Base-by-base conservation (phyloP, 805 yeast genomes). In the Starmerella scarabaei region DNA sequence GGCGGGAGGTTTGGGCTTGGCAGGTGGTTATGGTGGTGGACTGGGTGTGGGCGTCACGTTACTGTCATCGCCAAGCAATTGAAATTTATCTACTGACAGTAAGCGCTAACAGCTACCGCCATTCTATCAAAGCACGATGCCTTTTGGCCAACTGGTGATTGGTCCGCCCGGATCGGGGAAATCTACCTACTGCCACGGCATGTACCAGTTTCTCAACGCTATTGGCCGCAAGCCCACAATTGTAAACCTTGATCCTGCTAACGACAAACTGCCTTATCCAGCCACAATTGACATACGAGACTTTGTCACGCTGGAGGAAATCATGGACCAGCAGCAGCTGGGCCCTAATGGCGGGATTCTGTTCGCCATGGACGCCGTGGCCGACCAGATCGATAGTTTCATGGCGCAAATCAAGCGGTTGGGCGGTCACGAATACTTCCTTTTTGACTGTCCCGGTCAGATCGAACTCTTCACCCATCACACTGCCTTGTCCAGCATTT, bases 111-210 rank as follows among this genome's bases (percentile, higher is more conserved):
- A n/a, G n/a, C n/a, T n/a, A n/a, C n/a, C n/a, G n/a, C n/a, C n/a
- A n/a, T n/a, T 23, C 26, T 7, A 7, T 7, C 11, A 11, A 23
- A 23, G 26, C 9, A n/a, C 1, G 18, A 51, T 44, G 49, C 47
- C 48, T 28, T 59, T 81, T 59, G 95, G 93, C 3, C 95, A 91
- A 61, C 73, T 91, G 8, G 86, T 88, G 8, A 84, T 91, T 29
- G 99, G 99, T 0, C 97, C 98, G 0, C 99, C 99, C 0, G 99
- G 98, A 1, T 72, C 94, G 0, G 99, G 99, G 1, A 91, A 91
- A 55, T 82, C 95, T 0, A 93, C 98, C 0, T 91, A 83, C 57
- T 86, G 96, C 58, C 67, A 76, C 57, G 99, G 98, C 32, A 65
- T 88, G 75, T 72, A 72, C 48, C 97, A 91, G 64, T 91, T 91